These are phyloP conservation scores for Trichoderma gamsii DNA, from an alignment of 495 filamentous ascomycete genomes.

Conservation along the genomic window DNA sequence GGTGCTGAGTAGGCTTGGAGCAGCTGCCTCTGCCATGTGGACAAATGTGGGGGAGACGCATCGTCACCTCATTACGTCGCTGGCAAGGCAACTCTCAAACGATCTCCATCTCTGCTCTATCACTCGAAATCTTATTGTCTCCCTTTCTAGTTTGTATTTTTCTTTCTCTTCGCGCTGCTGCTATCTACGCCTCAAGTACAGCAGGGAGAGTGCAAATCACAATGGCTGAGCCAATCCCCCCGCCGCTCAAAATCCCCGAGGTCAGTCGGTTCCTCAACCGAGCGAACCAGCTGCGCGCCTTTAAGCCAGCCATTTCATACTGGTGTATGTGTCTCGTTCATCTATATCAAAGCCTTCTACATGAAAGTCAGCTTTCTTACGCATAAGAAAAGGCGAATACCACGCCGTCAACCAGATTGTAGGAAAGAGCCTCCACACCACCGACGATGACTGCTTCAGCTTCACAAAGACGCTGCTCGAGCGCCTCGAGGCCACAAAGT, in stretches of 20 bases:
- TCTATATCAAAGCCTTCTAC: not conserved
- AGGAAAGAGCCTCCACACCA: conserved; percentile 64
- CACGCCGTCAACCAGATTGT: conserved; percentile 92
- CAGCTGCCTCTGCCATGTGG: not conserved
- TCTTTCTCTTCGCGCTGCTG: not conserved
- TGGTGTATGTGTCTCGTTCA: conserved; percentile 64
- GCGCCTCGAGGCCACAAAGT: conserved; percentile 53
- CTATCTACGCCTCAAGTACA: not conserved
- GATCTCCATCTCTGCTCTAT: not conserved
- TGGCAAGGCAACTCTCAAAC: not conserved
- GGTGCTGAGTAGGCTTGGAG: not conserved
- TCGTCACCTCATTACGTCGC: not conserved
- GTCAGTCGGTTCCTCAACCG: conserved; percentile 69
- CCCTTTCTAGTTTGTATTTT: no score
- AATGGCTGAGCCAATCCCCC: conserved; percentile 72
- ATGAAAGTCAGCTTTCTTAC: conserved; percentile 18
- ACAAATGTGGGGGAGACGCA: not conserved
- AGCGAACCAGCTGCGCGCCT: conserved; percentile 75
- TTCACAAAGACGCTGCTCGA: conserved; percentile 87
- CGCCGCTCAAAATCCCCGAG: conserved; percentile 67
- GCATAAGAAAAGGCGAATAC: conserved; percentile 62
- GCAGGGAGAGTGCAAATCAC: not conserved
- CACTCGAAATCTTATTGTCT: no score
- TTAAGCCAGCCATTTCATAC: conserved; percentile 82
- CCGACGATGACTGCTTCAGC: conserved; percentile 63